Evolutionary conservation across 495 filamentous ascomycete species (phyloP).

Genomic region (Annulohypoxylon nitens): DNA sequence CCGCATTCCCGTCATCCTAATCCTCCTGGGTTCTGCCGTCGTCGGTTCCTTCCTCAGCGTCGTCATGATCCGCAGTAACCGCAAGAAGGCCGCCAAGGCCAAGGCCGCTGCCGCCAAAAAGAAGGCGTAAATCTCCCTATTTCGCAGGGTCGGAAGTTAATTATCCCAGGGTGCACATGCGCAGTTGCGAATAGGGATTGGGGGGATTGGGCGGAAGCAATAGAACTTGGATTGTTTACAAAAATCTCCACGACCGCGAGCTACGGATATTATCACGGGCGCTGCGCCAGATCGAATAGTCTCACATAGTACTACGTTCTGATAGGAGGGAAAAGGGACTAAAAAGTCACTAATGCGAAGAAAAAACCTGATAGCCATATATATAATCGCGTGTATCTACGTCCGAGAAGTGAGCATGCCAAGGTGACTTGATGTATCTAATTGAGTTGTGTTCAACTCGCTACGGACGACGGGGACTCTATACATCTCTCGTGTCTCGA

Average conservation of each 20-base stretch:
- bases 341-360: background rate
- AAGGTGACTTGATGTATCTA: slow-evolving; percentile 47
- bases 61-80: slow-evolving; percentile 98
- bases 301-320: slow-evolving; percentile 8
- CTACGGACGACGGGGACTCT: slow-evolving; percentile 33
- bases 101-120: slow-evolving; percentile 80
- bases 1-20: slow-evolving; percentile 95
- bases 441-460: slow-evolving; percentile 45
- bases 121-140: slow-evolving; percentile 59
- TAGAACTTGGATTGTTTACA: slow-evolving; percentile 7
- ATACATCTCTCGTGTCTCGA: slow-evolving; percentile 41
- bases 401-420: slow-evolving; percentile 15
- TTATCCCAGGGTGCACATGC: background rate
- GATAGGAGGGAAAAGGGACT: background rate
- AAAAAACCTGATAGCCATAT: slow-evolving; percentile 12
- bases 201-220: slow-evolving; percentile 5
- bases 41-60: slow-evolving; percentile 96
- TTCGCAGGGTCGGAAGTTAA: background rate
- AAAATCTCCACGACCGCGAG: background rate
- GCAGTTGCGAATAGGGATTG: background rate
- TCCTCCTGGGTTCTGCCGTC: slow-evolving; percentile 90
- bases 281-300: background rate
- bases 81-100: slow-evolving; percentile 95
- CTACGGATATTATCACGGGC: background rate
- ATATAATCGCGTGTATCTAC: slow-evolving; percentile 20